phyloP scores from a whole-genome alignment of 2,329 filamentous ascomycete species.

The Emericellopsis atlantica region DNA sequence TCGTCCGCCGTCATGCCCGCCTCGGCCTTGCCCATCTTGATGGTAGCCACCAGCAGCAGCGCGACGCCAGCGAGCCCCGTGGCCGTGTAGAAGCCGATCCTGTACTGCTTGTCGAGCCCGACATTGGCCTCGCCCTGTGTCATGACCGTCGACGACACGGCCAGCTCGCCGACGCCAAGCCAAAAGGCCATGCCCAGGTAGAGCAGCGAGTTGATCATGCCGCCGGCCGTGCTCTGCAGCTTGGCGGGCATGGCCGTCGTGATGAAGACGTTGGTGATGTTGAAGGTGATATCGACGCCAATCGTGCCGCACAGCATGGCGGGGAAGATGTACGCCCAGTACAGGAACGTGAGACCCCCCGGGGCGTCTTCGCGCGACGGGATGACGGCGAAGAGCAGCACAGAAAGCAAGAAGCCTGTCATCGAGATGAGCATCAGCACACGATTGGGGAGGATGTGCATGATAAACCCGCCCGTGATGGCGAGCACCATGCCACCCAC shows the following conservation, averaged over 20 bases:
- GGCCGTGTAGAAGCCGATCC: constrained; percentile 55
- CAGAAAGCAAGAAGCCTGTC: constrained; percentile 42
- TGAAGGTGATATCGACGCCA: constrained; percentile 65
- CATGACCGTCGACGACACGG: constrained; percentile 32
- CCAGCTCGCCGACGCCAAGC: constrained; percentile 58
- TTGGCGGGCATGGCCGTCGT: constrained; percentile 56
- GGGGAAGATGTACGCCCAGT: constrained; percentile 67
- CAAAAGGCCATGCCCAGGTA: constrained; percentile 63
- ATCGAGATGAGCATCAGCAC: constrained; percentile 50
- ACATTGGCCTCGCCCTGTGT: constrained; percentile 12
- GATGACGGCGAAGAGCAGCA: constrained; percentile 51
- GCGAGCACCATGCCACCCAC: constrained; percentile 53
- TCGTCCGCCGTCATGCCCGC: constrained; percentile 47
- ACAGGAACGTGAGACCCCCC: constrained; percentile 17
- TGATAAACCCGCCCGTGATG: constrained; percentile 48
- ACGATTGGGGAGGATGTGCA: constrained; percentile 53
- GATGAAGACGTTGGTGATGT: constrained; percentile 65
- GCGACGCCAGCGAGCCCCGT: constrained; percentile 39
- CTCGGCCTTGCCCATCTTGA: constrained; percentile 40
- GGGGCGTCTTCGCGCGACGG: constrained; percentile 33
- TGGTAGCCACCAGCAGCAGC: constrained; percentile 40
- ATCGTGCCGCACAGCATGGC: constrained; percentile 57
- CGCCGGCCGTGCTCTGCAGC: constrained; percentile 60
- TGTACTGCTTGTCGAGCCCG: constrained; percentile 40
- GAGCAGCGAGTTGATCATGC: constrained; percentile 56